Evolutionary conservation across 176 grass and related monocot species (phyloP).

Genomic region (Neostapfia colusana): DNA sequence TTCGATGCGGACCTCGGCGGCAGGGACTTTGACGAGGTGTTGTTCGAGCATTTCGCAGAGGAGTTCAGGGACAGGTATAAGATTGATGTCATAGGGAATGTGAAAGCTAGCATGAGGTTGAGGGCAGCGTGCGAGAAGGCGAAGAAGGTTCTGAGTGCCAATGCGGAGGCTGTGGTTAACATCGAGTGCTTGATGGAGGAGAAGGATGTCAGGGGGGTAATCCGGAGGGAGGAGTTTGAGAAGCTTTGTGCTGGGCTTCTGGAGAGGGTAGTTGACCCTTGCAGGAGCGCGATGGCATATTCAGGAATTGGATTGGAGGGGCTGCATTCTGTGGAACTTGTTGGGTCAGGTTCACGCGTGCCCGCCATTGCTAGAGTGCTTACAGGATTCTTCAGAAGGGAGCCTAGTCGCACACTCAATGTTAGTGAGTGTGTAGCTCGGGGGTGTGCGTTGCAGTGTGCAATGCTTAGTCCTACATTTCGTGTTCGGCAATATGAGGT

Average conservation of each 20-base stretch:
- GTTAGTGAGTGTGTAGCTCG: slow-evolving; percentile 86
- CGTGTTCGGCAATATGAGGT: slow-evolving; percentile 95
- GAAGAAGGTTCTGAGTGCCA: slow-evolving; percentile 87
- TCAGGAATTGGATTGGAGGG: slow-evolving; percentile 52
- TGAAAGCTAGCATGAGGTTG: slow-evolving; percentile 75
- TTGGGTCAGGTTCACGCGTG: slow-evolving; percentile 90
- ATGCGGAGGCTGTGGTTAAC: slow-evolving; percentile 65
- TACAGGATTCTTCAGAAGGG: slow-evolving; percentile 70
- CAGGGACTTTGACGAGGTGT: slow-evolving; percentile 82
- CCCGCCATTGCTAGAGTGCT: slow-evolving; percentile 76
- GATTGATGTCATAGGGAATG: slow-evolving; percentile 60
- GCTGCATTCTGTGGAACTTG: slow-evolving; percentile 81
- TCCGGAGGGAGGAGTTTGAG: slow-evolving; percentile 89
- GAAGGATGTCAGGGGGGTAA: slow-evolving; percentile 86
- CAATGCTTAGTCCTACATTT: slow-evolving; percentile 91
- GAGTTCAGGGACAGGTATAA: slow-evolving; percentile 65
- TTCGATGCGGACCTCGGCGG: slow-evolving; percentile 87
- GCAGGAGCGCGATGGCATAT: slow-evolving; percentile 59
- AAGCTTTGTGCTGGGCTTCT: slow-evolving; percentile 55
- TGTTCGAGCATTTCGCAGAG: slow-evolving; percentile 70
- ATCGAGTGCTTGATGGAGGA: slow-evolving; percentile 98
- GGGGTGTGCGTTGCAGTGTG: slow-evolving; percentile 87
- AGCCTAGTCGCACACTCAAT: slow-evolving; percentile 87
- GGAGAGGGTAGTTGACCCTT: slow-evolving; percentile 65
- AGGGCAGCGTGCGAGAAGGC: slow-evolving; percentile 86